Evolutionary conservation across 2,329 filamentous ascomycete genomes (phyloP).

Genomic region (Aspergillus ibericus): DNA sequence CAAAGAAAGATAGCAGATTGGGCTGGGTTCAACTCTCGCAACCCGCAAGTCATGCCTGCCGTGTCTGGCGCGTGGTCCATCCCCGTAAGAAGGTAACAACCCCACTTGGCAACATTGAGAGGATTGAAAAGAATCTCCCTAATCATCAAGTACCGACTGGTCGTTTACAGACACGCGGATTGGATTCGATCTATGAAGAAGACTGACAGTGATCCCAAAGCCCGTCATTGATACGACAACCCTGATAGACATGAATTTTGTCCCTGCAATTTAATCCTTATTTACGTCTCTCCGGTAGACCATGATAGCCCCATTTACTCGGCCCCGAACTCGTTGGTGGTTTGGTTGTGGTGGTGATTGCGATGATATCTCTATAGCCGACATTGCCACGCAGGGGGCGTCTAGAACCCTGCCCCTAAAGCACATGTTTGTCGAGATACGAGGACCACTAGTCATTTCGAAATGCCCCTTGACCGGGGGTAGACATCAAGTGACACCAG

Average conservation of each 20-base stretch:
- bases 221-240: too few relatives aligned
- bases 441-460: neutral
- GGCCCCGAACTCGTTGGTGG: too few relatives aligned
- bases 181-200: too few relatives aligned
- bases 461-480: neutral
- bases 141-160: too few relatives aligned
- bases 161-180: too few relatives aligned
- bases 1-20: neutral
- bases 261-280: too few relatives aligned
- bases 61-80: neutral
- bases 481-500: constrained; percentile 2
- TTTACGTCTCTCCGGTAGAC: too few relatives aligned
- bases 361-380: too few relatives aligned
- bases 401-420: neutral
- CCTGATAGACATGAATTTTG: too few relatives aligned
- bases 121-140: neutral
- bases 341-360: too few relatives aligned
- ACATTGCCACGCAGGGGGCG: neutral
- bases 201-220: too few relatives aligned
- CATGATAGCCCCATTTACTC: too few relatives aligned
- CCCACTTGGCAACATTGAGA: neutral
- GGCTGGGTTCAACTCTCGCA: neutral
- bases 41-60: neutral
- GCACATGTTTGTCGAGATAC: neutral
- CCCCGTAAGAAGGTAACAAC: neutral